phyloP scores from a whole-genome alignment of 2,329 filamentous ascomycete genomes.

The Didymosphaeria variabile region DNA sequence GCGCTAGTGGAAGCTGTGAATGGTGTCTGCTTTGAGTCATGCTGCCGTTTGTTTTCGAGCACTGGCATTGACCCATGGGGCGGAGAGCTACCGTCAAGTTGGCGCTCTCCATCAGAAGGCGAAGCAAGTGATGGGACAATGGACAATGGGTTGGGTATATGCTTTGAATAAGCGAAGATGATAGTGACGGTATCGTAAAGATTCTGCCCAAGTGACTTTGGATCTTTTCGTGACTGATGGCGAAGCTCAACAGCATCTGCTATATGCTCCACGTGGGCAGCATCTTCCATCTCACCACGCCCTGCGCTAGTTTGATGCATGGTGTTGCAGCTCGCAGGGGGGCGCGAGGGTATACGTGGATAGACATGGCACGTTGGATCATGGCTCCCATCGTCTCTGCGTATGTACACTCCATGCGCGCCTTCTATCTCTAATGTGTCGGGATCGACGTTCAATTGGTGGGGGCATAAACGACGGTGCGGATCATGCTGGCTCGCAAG shows the following conservation, averaged over 20 bases:
- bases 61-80: not conserved
- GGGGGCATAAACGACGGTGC: conserved; percentile 72
- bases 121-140: conserved; percentile 33
- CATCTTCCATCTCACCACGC: not conserved
- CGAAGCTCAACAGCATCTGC: conserved; percentile 31
- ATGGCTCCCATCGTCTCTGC: not conserved
- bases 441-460: conserved; percentile 49
- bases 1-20: conserved; percentile 24
- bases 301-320: not conserved
- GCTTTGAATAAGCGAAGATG: conserved; percentile 46
- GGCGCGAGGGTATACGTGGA: conserved; percentile 1
- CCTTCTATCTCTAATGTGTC: conserved; percentile 34
- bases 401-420: conserved; percentile 14
- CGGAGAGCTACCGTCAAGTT: not conserved
- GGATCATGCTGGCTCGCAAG: conserved; percentile 83
- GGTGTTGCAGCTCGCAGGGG: not conserved
- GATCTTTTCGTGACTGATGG: conserved; percentile 59
- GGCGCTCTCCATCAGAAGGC: not conserved
- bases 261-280: conserved; percentile 17
- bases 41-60: not conserved
- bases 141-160: conserved; percentile 35
- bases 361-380: conserved; percentile 18
- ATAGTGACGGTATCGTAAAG: conserved; percentile 56
- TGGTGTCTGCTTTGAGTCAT: not conserved
- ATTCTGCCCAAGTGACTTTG: conserved; percentile 69